A percentile compares a stretch with the other conserved stretches of the same genome.
Conservation (phyloP, 2,329 filamentous ascomycete species). For the Chrysoporthe deuterocubensis region DNA sequence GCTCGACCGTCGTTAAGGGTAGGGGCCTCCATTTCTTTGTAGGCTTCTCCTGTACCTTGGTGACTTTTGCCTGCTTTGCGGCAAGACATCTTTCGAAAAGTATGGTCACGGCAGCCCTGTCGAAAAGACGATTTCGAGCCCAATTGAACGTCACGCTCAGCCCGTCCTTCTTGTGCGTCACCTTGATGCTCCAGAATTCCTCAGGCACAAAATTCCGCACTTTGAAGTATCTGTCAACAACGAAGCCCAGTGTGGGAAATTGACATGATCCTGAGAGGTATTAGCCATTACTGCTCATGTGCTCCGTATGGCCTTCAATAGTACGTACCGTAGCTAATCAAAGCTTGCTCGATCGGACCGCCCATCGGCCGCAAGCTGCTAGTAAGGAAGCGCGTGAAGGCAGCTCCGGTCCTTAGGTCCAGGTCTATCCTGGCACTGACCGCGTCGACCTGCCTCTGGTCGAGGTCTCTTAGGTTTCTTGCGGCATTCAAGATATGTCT, state of each 20-base stretch:
- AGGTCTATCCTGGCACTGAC: slow-evolving; percentile 89
- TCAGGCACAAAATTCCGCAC: slow-evolving; percentile 95
- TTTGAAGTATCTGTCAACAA: slow-evolving; percentile 93
- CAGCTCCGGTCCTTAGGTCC: slow-evolving; percentile 88
- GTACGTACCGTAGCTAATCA: slow-evolving; percentile 78
- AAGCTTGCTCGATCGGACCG: slow-evolving; percentile 63
- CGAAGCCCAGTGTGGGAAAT: slow-evolving; percentile 94
- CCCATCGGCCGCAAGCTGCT: slow-evolving; percentile 75
- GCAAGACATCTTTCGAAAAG: slow-evolving; percentile 84
- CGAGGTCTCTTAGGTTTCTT: slow-evolving; percentile 73
- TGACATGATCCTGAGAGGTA: slow-evolving; percentile 75
- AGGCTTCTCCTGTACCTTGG: slow-evolving; percentile 85
- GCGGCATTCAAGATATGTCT: slow-evolving; percentile 86
- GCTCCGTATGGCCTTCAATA: background rate
- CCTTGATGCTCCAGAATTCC: slow-evolving; percentile 88
- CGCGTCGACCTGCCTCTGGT: slow-evolving; percentile 84
- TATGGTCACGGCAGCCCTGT: slow-evolving; percentile 78
- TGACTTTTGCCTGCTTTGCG: slow-evolving; percentile 78
- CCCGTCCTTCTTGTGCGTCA: slow-evolving; percentile 76
- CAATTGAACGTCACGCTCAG: slow-evolving; percentile 85
- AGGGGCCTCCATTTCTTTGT: slow-evolving; percentile 94
- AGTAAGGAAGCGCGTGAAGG: slow-evolving; percentile 89
- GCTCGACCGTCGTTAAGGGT: slow-evolving; percentile 90
- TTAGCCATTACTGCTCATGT: background rate
- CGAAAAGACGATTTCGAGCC: slow-evolving; percentile 83